Evolutionary conservation across 2,329 filamentous ascomycete species (phyloP).

Genomic region (Fusarium sp.): DNA sequence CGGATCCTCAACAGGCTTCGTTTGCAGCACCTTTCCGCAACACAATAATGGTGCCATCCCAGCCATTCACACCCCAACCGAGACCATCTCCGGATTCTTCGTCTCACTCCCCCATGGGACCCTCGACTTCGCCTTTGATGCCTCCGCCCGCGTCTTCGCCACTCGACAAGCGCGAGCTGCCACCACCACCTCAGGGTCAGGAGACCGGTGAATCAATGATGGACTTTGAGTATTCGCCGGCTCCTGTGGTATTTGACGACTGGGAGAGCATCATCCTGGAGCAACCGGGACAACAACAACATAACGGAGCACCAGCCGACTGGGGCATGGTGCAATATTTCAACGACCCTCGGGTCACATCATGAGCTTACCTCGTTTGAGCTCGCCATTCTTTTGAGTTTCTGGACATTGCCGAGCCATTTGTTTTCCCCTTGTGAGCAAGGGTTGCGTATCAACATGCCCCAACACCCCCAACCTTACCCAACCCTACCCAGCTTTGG

Average conservation of each 20-base stretch:
- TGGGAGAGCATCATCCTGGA: slow-evolving; percentile 56
- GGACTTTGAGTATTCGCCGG: slow-evolving; percentile 58
- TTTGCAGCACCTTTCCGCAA: slow-evolving; percentile 48
- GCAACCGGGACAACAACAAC: slow-evolving; percentile 46
- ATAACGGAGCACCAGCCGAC: slow-evolving; percentile 28
- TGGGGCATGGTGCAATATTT: slow-evolving; percentile 54
- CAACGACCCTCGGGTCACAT: slow-evolving; percentile 48
- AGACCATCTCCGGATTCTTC: slow-evolving; percentile 50
- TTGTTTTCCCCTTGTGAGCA: slow-evolving; percentile 18
- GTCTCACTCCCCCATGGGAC: slow-evolving; percentile 48
- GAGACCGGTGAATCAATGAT: slow-evolving; percentile 50
- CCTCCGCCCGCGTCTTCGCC: slow-evolving; percentile 46
- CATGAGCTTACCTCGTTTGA: slow-evolving; percentile 33
- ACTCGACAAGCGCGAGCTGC: slow-evolving; percentile 53
- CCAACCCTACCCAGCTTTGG: slow-evolving; percentile 9
- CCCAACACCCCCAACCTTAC: not conserved
- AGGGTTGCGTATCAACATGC: not conserved
- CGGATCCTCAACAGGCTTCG: slow-evolving; percentile 45
- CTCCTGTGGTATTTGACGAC: slow-evolving; percentile 54
- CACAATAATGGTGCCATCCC: slow-evolving; percentile 50
- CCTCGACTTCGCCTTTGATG: slow-evolving; percentile 49
- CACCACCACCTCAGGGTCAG: slow-evolving; percentile 46
- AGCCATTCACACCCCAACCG: slow-evolving; percentile 43
- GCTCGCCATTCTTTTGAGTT: slow-evolving; percentile 32
- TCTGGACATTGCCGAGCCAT: slow-evolving; percentile 34